phyloP scores from a whole-genome alignment of 148 eudicot species.

The Dysphania ambrosioides region DNA sequence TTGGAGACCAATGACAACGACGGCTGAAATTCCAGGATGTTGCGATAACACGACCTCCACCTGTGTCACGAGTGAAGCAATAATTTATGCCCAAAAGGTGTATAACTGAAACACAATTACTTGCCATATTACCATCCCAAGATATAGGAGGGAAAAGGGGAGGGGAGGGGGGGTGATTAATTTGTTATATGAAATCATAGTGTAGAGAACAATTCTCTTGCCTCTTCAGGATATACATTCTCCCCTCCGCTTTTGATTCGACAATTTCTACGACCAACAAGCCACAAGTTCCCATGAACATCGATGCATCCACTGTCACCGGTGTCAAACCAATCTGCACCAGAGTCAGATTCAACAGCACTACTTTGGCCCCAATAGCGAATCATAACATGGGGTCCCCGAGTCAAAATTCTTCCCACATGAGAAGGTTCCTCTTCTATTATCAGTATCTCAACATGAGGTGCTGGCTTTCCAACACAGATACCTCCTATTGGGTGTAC shows the following conservation, averaged over 20 bases:
- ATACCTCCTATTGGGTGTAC: conserved; percentile 37
- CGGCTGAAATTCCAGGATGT: conserved; percentile 68
- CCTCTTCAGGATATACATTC: conserved; percentile 95
- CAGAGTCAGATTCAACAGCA: conserved; percentile 10
- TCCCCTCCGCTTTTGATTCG: conserved; percentile 94
- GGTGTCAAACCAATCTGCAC: conserved; percentile 78
- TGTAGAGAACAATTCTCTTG: background rate
- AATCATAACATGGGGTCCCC: conserved; percentile 86
- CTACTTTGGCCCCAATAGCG: conserved; percentile 63
- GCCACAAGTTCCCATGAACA: conserved; percentile 68
- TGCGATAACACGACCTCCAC: conserved; percentile 62
- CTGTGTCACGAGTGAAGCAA: conserved; percentile 34
- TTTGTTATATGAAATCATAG: no score
- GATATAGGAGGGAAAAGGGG: background rate
- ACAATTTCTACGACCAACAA: conserved; percentile 75
- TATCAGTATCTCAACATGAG: conserved; percentile 65
- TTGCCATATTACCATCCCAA: no score
- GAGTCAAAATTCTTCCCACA: conserved; percentile 68
- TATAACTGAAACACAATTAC: no score
- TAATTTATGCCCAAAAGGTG: background rate
- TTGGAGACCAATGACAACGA: conserved; percentile 64
- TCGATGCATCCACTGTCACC: conserved; percentile 85
- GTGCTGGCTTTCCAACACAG: conserved; percentile 92
- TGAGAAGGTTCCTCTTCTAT: conserved; percentile 35
- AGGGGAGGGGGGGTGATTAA: no score